phyloP scores from a whole-genome alignment of 1,284 basidiomycete genomes.

The Fomes fomentarius region DNA sequence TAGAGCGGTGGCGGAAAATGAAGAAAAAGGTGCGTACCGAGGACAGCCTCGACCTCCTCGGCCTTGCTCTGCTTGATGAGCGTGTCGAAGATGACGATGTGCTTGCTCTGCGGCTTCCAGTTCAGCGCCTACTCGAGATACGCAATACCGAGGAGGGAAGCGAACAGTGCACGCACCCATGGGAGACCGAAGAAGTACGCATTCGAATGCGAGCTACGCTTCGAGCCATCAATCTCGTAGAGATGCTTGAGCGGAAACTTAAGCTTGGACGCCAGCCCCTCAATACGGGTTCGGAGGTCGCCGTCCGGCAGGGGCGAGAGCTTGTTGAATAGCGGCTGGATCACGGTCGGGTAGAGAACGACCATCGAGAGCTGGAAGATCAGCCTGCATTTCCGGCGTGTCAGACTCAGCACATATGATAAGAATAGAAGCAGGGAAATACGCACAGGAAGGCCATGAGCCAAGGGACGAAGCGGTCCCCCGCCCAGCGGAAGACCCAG shows the following conservation, averaged over 20 bases:
- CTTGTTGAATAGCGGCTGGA: slow-evolving; percentile 97
- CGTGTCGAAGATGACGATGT: slow-evolving; percentile 97
- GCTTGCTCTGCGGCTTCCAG: slow-evolving; percentile 60
- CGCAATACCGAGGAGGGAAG: background rate
- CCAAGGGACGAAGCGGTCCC: slow-evolving; percentile 87
- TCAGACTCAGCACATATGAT: background rate
- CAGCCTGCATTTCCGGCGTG: slow-evolving; percentile 50
- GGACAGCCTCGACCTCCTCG: too few species aligned
- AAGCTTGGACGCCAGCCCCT: slow-evolving; percentile 76
- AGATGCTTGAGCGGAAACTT: slow-evolving; percentile 94
- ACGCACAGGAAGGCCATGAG: slow-evolving; percentile 84
- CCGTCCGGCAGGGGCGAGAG: slow-evolving; percentile 83
- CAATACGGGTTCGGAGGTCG: slow-evolving; percentile 76
- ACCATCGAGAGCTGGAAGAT: slow-evolving; percentile 86
- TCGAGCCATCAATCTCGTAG: slow-evolving; percentile 90
- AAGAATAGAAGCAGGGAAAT: background rate
- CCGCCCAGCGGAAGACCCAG: slow-evolving; percentile 91
- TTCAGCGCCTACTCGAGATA: too few species aligned
- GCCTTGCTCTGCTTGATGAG: slow-evolving; percentile 64
- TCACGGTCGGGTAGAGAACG: slow-evolving; percentile 86
- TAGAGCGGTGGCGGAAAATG: background rate
- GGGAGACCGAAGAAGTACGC: slow-evolving; percentile 84
- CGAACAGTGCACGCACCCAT: slow-evolving; percentile 94
- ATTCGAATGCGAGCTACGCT: too few species aligned
- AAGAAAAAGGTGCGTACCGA: slow-evolving; percentile 31